Evolutionary conservation across 176 grass and related monocot species (phyloP), one percentile per base, ranked within the genome.

Genomic region (Melocanna baccifera): DNA sequence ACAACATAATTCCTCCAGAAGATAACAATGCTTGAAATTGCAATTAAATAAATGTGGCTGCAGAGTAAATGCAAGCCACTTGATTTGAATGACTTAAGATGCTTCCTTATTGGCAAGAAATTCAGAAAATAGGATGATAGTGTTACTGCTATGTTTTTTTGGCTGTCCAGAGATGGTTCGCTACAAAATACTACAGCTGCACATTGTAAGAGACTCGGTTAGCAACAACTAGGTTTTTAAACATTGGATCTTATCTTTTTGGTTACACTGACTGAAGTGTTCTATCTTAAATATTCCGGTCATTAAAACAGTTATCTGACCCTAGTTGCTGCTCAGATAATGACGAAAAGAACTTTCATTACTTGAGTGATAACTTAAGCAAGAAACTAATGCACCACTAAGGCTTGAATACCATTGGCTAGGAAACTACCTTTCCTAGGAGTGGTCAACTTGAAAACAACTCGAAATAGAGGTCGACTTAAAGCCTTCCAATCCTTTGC

Each of bases 401-500:
- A 59, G 73, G 56, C 25, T 28, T 9, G 2, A 48, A 61, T 70
- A 61, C 28, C 37, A 59, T 77, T 85, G 62, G 63, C 63, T 41
- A 55, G 12, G 7, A 30, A 30, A 12, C 43, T 69, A 15, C 55
- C 15, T n/a, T 57, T 47, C 0, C 46, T 52, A 53, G 8, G 37
- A 50, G 64, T 20, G n/a, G 75, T 78, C 64, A 78, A 85, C 51
- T 25, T 36, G 51, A 25, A 73, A 62, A 46, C 39, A 77, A 67
- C 23, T 57, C 12, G 4, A 47, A 48, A n/a, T 69, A 78, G 51
- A 62, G 48, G 18, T 70, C 13, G 61, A 85, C 64, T 77, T 59
- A 42, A 77, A 19, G 64, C 64, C 23, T 70, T 58, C 74, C 74
- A 20, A 61, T 58, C 50, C 25, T 40, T 20, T 71, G 16, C 20